Evolutionary conservation across 1,139 yeast genomes (phyloP).

Genomic region (Lodderomyces beijingensis): DNA sequence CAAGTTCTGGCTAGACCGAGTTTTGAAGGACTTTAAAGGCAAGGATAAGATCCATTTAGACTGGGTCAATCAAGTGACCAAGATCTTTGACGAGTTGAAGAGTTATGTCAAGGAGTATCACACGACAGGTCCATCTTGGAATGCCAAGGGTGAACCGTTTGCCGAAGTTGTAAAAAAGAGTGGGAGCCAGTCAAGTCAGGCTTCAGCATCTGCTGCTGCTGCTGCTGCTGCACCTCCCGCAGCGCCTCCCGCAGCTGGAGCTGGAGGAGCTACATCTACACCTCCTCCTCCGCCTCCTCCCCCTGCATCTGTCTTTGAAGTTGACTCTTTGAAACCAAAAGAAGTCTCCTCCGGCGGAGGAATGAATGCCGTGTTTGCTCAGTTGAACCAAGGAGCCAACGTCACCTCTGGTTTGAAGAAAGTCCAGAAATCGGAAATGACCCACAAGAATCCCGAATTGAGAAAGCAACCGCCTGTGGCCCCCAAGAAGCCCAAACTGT

Average conservation of each 20-base stretch:
- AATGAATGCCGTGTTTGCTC: conserved; percentile 88
- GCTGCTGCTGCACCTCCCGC: conserved; percentile 16
- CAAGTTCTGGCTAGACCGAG: conserved; percentile 90
- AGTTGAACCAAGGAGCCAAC: conserved; percentile 76
- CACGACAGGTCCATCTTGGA: conserved; percentile 82
- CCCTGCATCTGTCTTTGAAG: conserved; percentile 59
- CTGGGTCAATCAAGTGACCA: conserved; percentile 72
- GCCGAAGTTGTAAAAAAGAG: conserved; percentile 24
- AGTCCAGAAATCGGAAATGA: conserved; percentile 91
- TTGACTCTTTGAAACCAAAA: conserved; percentile 8
- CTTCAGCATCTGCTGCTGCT: conserved; percentile 10
- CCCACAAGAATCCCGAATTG: conserved; percentile 86
- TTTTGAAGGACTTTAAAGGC: conserved; percentile 77
- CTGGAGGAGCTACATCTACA: conserved; percentile 3
- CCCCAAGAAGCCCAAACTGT: conserved; percentile 69
- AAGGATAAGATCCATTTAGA: conserved; percentile 61
- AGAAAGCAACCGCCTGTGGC: conserved; percentile 59
- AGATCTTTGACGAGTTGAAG: conserved; percentile 65
- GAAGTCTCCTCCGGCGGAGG: conserved; percentile 43
- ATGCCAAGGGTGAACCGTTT: conserved; percentile 47
- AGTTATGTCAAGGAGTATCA: conserved; percentile 73
- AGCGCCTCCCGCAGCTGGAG: conserved; percentile 19
- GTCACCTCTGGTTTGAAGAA: conserved; percentile 85
- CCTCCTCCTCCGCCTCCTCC: conserved; percentile 68
- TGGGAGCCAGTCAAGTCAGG: not conserved